Conservation (phyloP, 1,284 basidiomycete genomes). For the Ustilago xerochloae region DNA sequence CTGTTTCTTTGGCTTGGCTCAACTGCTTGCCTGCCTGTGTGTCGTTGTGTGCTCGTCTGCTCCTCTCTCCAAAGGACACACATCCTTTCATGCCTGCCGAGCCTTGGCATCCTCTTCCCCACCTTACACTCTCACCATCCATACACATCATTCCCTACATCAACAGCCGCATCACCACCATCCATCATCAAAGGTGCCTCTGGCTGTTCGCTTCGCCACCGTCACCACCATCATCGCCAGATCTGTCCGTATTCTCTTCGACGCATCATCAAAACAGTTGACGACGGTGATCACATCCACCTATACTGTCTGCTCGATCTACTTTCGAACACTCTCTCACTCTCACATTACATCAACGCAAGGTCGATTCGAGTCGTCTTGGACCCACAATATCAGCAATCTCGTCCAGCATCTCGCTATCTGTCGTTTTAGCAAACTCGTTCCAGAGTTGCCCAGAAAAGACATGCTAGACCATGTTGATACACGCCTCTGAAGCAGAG, state of each 20-base stretch:
- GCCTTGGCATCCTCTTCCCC: slow-evolving; percentile 1
- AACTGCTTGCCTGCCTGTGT: not conserved
- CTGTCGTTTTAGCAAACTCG: not conserved
- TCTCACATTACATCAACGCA: not conserved
- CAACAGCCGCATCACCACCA: not conserved
- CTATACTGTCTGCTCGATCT: not conserved
- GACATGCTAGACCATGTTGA: slow-evolving; percentile 43
- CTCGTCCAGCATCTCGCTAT: not conserved
- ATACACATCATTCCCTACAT: not conserved
- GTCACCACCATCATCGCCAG: not conserved
- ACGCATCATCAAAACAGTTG: not conserved
- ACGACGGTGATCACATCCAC: not conserved
- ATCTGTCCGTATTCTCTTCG: not conserved
- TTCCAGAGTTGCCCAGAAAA: not conserved
- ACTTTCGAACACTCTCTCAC: not conserved
- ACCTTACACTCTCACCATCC: not conserved
- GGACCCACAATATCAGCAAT: not conserved
- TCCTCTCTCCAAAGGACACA: not conserved
- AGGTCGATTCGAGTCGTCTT: no score
- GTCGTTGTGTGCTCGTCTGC: not conserved
- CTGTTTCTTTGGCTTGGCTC: not conserved
- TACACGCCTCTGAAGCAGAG: slow-evolving; percentile 54
- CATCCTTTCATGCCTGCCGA: slow-evolving; percentile 5
- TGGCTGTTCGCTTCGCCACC: not conserved
- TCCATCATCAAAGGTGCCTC: not conserved